phyloP scores from a whole-genome alignment of 345 rosid species.

The Acer saccharum region DNA sequence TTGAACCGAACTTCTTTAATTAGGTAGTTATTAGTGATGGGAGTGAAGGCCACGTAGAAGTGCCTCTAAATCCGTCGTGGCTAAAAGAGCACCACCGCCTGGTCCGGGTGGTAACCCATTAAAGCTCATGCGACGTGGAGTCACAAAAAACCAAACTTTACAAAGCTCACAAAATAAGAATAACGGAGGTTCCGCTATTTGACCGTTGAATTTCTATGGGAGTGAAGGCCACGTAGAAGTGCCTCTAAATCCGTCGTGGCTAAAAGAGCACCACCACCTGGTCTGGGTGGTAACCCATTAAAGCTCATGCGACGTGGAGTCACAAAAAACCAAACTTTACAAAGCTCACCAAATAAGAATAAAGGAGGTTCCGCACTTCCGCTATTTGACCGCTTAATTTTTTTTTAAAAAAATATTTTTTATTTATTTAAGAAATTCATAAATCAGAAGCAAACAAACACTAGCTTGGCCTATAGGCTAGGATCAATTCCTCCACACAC shows the following conservation, averaged over 20 bases:
- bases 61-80: slow-evolving; percentile 6
- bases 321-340: not conserved
- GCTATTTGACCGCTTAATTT: not conserved
- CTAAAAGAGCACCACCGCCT: slow-evolving; percentile 5
- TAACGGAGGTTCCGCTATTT: not conserved
- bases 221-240: not conserved
- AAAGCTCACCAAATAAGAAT: not conserved
- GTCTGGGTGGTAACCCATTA: not conserved
- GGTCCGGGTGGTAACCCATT: not conserved
- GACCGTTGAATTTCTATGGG: not conserved
- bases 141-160: not conserved
- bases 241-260: slow-evolving; percentile 7
- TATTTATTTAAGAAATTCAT: no score
- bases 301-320: not conserved
- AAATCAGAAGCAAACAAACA: no score
- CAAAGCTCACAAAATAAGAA: not conserved
- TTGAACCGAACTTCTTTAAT: no score
- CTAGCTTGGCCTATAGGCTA: no score
- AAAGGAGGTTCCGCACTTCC: not conserved
- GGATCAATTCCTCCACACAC: no score
- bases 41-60: not conserved
- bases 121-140: not conserved
- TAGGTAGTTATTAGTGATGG: not conserved
- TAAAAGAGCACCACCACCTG: slow-evolving; percentile 3
- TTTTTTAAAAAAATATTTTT: no score